A percentile compares a stretch with the other conserved stretches of the same genome.
These are phyloP conservation scores for Pelargonium myrrhifolium DNA, from an alignment of 441 rosid genomes.

Conservation along the genomic window DNA sequence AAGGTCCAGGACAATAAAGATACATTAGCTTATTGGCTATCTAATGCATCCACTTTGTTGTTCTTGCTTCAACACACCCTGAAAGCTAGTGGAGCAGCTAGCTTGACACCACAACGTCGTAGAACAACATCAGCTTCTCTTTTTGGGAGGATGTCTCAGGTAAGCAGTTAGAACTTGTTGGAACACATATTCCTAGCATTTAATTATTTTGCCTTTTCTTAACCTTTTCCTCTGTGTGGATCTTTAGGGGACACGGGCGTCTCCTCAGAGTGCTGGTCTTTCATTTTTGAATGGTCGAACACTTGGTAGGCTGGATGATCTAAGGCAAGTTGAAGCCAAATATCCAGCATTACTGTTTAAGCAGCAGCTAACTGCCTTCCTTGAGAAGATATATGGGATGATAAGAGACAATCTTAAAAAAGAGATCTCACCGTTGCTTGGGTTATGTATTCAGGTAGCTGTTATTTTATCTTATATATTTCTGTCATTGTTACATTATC, in stretches of 20 bases:
- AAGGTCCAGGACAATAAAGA: conserved; percentile 97
- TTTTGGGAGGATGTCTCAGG: conserved; percentile 97
- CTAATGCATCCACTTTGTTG: conserved; percentile 93
- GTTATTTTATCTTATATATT: too few relatives aligned
- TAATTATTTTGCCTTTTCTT: neutral
- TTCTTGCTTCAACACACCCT: conserved; percentile 87
- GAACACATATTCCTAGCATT: neutral
- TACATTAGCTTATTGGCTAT: conserved; percentile 87
- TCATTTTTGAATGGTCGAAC: conserved; percentile 58
- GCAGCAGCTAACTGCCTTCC: conserved; percentile 98
- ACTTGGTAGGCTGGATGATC: conserved; percentile 53
- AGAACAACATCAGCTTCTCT: conserved; percentile 95
- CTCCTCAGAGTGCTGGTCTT: conserved; percentile 87
- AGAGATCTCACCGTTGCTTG: conserved; percentile 96
- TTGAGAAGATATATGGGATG: conserved; percentile 98
- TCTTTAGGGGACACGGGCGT: conserved; percentile 45
- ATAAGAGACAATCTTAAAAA: conserved; percentile 97
- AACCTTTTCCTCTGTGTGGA: too few relatives aligned
- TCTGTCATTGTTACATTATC: too few relatives aligned
- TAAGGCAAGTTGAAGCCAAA: conserved; percentile 97
- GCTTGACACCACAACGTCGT: conserved; percentile 98
- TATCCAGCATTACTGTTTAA: conserved; percentile 98
- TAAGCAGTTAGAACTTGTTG: conserved; percentile 15
- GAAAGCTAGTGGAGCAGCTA: conserved; percentile 98
- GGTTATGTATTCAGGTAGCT: conserved; percentile 92